Evolutionary conservation across 345 rosid genomes (phyloP), one percentile per base, ranked within the genome.

Genomic region (Citrus maxima): DNA sequence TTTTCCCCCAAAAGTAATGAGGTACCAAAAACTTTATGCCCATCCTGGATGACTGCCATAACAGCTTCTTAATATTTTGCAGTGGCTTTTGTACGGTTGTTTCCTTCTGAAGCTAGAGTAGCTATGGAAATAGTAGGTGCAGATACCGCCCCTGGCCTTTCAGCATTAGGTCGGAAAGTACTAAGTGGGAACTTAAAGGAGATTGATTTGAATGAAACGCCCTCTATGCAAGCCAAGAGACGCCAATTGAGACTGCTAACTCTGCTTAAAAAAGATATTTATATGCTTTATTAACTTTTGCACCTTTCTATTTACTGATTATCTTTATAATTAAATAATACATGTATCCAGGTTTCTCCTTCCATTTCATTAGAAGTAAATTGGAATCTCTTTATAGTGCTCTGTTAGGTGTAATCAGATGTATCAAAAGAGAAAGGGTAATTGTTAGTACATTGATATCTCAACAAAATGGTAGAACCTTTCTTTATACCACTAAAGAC

Each of bases 71-170:
- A 24, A 27, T 67, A 6, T 42, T 24, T 70, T 70, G 18, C 89
- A 87, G 91, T 88, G 77, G 78, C 75, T 56, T 82, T 81, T 67
- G 87, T 89, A 10, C 58, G 74, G 79, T 65, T 84, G 32, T 88
- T 82, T 73, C 91, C 91, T 14, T 72, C 80, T 2, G 89, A 87
- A 79, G 88, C 88, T 64, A 87, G 66, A 80, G 38, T 81, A 28
- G 89, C 91, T 3, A 87, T 84, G 86, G 85, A 84, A 71, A 77
- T 63, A 21, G 88, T 88, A 7, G 83, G 77, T 77, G 88, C 85
- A 3, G 79, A 82, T 32, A 70, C 80, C 55, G 78, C 84, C 49
- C 9, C 63, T 22, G 72, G 68, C 40, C 71, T 70, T n/a, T 24
- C 75, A 24, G 74, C 62, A 12, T 30, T 61, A 30, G 65, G 78